Conservation (phyloP, 768 basidiomycete species). For the Tulasnella sp. region DNA sequence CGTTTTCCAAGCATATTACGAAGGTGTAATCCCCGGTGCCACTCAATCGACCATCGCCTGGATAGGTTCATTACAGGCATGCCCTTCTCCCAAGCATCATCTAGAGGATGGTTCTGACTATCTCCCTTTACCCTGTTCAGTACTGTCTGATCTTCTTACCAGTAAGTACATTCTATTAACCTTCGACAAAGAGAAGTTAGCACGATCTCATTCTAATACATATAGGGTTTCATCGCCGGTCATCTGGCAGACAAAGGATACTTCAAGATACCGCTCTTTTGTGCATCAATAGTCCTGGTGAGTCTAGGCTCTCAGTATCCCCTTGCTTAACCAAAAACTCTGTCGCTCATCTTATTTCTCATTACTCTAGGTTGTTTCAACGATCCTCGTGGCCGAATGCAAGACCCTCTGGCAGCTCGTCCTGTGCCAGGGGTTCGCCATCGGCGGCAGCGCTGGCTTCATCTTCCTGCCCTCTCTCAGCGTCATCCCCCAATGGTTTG, state of each 20-base stretch:
- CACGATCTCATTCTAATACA: background rate
- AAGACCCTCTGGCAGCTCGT: slow-evolving; percentile 15
- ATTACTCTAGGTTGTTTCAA: background rate
- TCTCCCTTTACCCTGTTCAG: too few species aligned
- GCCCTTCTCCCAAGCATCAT: too few species aligned
- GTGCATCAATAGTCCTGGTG: slow-evolving; percentile 4
- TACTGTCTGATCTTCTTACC: slow-evolving; percentile 15
- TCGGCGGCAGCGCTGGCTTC: slow-evolving; percentile 13
- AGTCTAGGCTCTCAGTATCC: background rate
- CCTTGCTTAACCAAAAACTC: background rate
- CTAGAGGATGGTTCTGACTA: too few species aligned
- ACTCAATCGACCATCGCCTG: slow-evolving; percentile 9
- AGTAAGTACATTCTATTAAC: background rate
- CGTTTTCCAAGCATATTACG: slow-evolving; percentile 12
- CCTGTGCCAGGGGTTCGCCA: slow-evolving; percentile 13
- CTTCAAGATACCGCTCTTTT: background rate
- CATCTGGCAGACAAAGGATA: slow-evolving; percentile 4
- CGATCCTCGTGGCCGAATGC: slow-evolving; percentile 15
- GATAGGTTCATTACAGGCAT: slow-evolving; percentile 14
- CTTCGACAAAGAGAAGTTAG: too few species aligned
- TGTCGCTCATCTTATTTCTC: background rate
- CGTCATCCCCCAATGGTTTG: slow-evolving; percentile 10
- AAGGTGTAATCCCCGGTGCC: background rate
- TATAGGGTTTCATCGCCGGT: slow-evolving; percentile 9
- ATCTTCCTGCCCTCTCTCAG: slow-evolving; percentile 2